These are phyloP conservation scores for Ogataea ganodermae DNA, from an alignment of 805 yeast species.

Conservation along the genomic window DNA sequence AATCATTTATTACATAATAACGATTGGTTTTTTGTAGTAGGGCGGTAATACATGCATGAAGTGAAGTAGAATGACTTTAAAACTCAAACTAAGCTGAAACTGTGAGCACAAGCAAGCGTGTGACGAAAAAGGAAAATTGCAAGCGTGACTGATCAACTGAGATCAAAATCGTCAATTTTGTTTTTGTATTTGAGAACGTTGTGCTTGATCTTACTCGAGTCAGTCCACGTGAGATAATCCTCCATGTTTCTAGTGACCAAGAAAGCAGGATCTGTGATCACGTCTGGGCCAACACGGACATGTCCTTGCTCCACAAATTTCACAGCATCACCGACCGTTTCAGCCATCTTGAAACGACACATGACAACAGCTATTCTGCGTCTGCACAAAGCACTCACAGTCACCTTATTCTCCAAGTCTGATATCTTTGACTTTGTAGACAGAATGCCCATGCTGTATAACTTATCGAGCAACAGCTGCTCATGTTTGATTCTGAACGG, in stretches of 20 bases:
- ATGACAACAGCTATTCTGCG: conserved; percentile 92
- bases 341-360: conserved; percentile 94
- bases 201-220: conserved; percentile 87
- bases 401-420: conserved; percentile 85
- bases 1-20: neutral
- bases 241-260: conserved; percentile 92
- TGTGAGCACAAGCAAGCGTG: neutral
- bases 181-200: conserved; percentile 87
- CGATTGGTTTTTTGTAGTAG: neutral
- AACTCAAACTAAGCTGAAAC: neutral
- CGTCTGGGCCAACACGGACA: conserved; percentile 94
- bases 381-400: conserved; percentile 91
- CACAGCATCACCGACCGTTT: conserved; percentile 83
- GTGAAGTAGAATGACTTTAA: neutral
- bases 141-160: conserved; percentile 34
- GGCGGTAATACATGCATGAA: neutral
- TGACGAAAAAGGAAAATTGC: neutral
- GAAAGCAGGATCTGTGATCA: conserved; percentile 94
- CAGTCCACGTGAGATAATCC: conserved; percentile 98
- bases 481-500: conserved; percentile 88
- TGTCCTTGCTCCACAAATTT: conserved; percentile 96
- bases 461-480: conserved; percentile 80
- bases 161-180: conserved; percentile 59
- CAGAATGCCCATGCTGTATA: conserved; percentile 84
- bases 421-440: conserved; percentile 88